Evolutionary conservation across 352 stramenopile genomes (phyloP), one percentile per base, ranked within the genome.

Genomic region (Phytophthora tubulina): DNA sequence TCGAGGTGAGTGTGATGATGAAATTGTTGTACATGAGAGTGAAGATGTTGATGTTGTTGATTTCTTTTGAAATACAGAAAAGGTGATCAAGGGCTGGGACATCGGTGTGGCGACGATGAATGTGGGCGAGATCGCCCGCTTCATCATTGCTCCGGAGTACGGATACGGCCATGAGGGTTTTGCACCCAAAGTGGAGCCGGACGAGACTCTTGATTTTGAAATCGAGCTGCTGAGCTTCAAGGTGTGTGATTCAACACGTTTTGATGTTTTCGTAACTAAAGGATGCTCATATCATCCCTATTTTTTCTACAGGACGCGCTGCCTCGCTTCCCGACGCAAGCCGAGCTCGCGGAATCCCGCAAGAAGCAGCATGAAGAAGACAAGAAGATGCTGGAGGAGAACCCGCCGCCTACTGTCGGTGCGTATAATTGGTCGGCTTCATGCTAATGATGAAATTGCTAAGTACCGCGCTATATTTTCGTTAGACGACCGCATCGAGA

Each of bases 71-170:
- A 51, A 35, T 49, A 15, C 44, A 93, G 85, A 92, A 55, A 96
- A 96, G 69, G 89, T 95, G 31, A 96, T 96, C 63, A 90, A 91
- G 53, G 89, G 89, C 38, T 94, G 88, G 85, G 89, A 96, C 67
- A 91, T 96, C 66, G 89, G 87, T 31, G 86, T 95, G 7, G 81
- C 84, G 11, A 94, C 87, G 9, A 96, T 96, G 89, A 82, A 73
- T 48, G 70, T 88, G 7, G 89, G 89, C 59, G 89, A 96, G 62
- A 59, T 95, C 21, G 81, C 89, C 14, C 89, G 87, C 4, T 96
- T 96, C 67, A 94, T 96, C 65, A 96, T 96, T 57, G 71, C 80
- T 14, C 89, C 89, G 0, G 75, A 95, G 56, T 96, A 96, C 39
- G 89, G 73, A 38, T 96, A 96, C 63, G 89, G 89, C 15, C 73